Evolutionary conservation across 2,329 filamentous ascomycete species (phyloP).

Genomic region (Aspergillus quadrilineatus): DNA sequence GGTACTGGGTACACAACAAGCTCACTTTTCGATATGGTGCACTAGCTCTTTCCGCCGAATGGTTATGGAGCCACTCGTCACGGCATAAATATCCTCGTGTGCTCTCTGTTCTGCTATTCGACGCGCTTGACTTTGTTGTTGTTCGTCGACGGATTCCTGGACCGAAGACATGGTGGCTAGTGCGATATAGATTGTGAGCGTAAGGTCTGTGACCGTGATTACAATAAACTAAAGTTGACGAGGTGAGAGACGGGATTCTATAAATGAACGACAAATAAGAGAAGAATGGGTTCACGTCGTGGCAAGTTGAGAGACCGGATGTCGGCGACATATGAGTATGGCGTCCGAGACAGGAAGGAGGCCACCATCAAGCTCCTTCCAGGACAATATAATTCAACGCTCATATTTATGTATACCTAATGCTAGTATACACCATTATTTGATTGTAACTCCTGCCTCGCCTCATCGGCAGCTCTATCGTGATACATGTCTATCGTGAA

Average conservation of each 20-base stretch:
- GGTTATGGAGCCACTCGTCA: background rate
- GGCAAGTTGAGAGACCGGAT: background rate
- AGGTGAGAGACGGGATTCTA: background rate
- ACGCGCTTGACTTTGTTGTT: background rate
- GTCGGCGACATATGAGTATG: background rate
- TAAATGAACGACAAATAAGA: background rate
- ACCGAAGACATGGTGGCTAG: background rate
- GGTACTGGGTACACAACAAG: too few relatives aligned
- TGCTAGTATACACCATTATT: constrained; percentile 4
- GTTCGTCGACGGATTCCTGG: background rate
- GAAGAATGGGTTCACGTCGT: background rate
- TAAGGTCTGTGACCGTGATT: background rate
- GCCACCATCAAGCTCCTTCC: background rate
- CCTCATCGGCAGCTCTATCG: constrained; percentile 18
- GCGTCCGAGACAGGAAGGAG: background rate
- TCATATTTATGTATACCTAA: background rate
- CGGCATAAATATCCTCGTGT: background rate
- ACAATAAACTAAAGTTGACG: background rate
- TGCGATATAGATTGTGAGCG: background rate
- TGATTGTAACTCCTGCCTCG: constrained; percentile 8
- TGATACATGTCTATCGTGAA: constrained; percentile 42
- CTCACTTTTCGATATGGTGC: background rate
- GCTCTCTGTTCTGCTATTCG: background rate
- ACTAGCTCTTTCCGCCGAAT: background rate
- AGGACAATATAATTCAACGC: background rate